phyloP scores from a whole-genome alignment of 2,329 filamentous ascomycete genomes.

The Ophiostoma perfectum region DNA sequence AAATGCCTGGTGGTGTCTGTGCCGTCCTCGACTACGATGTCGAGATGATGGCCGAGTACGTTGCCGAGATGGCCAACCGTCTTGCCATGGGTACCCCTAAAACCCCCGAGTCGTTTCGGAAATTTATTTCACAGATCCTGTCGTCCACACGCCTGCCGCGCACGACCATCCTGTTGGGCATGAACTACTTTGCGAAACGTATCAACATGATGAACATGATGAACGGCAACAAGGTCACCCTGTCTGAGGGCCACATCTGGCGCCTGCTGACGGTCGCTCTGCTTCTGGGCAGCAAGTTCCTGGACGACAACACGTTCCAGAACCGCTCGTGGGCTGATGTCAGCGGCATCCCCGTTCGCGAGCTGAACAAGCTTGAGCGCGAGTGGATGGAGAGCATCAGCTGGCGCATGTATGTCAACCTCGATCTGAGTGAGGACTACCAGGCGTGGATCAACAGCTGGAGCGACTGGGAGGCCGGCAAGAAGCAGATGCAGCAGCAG shows the following conservation, averaged over 20 bases:
- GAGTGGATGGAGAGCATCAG: slow-evolving; percentile 80
- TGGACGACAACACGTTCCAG: slow-evolving; percentile 96
- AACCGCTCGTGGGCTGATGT: slow-evolving; percentile 96
- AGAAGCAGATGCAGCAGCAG: slow-evolving; percentile 41
- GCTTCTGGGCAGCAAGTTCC: slow-evolving; percentile 86
- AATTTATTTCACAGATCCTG: slow-evolving; percentile 86
- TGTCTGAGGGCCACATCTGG: slow-evolving; percentile 69
- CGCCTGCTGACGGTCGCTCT: slow-evolving; percentile 80
- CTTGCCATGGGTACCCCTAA: slow-evolving; percentile 54
- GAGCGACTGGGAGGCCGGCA: slow-evolving; percentile 52
- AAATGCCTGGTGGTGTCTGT: slow-evolving; percentile 76
- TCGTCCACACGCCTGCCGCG: slow-evolving; percentile 85
- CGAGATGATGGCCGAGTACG: slow-evolving; percentile 92
- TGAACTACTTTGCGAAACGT: slow-evolving; percentile 81
- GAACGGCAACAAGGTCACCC: slow-evolving; percentile 45
- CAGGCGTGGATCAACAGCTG: slow-evolving; percentile 58
- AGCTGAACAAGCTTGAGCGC: slow-evolving; percentile 79
- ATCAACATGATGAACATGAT: slow-evolving; percentile 66
- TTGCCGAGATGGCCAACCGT: slow-evolving; percentile 74
- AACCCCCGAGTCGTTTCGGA: slow-evolving; percentile 61
- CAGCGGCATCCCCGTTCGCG: slow-evolving; percentile 76
- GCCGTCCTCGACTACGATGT: slow-evolving; percentile 95
- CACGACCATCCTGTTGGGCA: slow-evolving; percentile 82
- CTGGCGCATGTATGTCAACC: slow-evolving; percentile 82
- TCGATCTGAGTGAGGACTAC: slow-evolving; percentile 67